Percentiles rank a stretch among this genome's conserved stretches.
Evolutionary conservation across 768 basidiomycete species (phyloP).

Genomic region (Holtermanniella nyarrowii): DNA sequence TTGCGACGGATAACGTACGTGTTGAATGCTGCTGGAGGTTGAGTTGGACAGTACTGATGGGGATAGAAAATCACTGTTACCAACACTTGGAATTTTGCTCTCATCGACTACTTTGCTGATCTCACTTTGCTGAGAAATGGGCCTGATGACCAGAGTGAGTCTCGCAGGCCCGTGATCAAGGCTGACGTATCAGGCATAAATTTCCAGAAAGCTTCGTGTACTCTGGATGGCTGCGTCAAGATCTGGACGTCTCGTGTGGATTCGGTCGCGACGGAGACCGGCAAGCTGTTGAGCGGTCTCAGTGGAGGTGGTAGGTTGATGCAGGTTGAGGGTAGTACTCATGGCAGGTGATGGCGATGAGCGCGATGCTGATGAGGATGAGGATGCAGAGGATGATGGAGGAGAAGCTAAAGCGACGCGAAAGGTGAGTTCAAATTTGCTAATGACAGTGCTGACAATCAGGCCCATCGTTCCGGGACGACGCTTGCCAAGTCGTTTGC

Average conservation of each 20-base stretch:
- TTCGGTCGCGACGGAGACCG: constrained; percentile 90
- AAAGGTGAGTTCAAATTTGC: constrained; percentile 31
- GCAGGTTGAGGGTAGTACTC: not conserved
- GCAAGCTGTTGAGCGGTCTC: constrained; percentile 85
- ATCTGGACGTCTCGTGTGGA: constrained; percentile 99
- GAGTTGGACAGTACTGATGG: not conserved
- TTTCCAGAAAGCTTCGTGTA: constrained; percentile 95
- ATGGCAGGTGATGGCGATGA: constrained; percentile 1
- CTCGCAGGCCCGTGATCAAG: not conserved
- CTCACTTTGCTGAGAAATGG: constrained; percentile 90
- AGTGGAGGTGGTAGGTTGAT: constrained; percentile 43
- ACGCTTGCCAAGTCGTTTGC: constrained; percentile 80
- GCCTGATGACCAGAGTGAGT: constrained; percentile 56
- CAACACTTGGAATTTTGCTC: constrained; percentile 95
- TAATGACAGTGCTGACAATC: constrained; percentile 2
- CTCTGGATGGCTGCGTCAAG: constrained; percentile 96
- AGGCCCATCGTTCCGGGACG: constrained; percentile 56
- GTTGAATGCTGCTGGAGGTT: not conserved
- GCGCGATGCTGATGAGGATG: not conserved
- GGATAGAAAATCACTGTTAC: constrained; percentile 92
- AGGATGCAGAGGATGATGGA: constrained; percentile 59
- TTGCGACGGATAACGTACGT: constrained; percentile 94
- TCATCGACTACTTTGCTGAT: constrained; percentile 98
- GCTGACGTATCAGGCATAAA: constrained; percentile 53
- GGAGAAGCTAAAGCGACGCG: constrained; percentile 44